Conservation (phyloP, 352 stramenopile genomes). For the Phytophthora sp. region DNA sequence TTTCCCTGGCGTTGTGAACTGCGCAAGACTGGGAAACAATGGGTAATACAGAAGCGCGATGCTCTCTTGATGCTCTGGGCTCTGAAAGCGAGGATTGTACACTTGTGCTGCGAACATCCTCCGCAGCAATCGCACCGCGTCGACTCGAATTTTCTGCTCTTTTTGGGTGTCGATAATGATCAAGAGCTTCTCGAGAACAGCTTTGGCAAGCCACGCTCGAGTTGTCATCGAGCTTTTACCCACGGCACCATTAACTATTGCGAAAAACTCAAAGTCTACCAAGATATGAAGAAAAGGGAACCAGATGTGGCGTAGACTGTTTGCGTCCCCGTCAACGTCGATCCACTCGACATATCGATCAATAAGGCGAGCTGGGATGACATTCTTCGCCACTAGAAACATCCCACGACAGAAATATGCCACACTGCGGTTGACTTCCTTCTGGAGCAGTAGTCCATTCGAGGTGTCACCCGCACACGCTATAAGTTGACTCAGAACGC, state of each 20-base stretch:
- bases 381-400: constrained; percentile 60
- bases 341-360: constrained; percentile 50
- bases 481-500: constrained; percentile 52
- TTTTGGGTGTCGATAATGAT: constrained; percentile 61
- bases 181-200: constrained; percentile 61
- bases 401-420: constrained; percentile 59
- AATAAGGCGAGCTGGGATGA: constrained; percentile 52
- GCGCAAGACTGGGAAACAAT: constrained; percentile 48
- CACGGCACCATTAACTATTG: constrained; percentile 58
- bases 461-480: constrained; percentile 37
- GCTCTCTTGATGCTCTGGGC: constrained; percentile 51
- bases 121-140: constrained; percentile 57
- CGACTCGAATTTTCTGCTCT: constrained; percentile 63
- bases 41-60: constrained; percentile 73
- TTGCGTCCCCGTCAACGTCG: constrained; percentile 48
- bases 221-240: constrained; percentile 6
- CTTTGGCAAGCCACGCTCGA: constrained; percentile 59
- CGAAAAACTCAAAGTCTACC: constrained; percentile 78
- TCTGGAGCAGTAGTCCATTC: constrained; percentile 57
- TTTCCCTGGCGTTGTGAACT: constrained; percentile 59
- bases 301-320: constrained; percentile 66
- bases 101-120: constrained; percentile 70
- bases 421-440: constrained; percentile 73
- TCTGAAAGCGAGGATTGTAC: constrained; percentile 58
- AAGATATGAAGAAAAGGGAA: constrained; percentile 72